Base-by-base conservation (phyloP, 352 stramenopile genomes). In the Phytopythium kandeliae region DNA sequence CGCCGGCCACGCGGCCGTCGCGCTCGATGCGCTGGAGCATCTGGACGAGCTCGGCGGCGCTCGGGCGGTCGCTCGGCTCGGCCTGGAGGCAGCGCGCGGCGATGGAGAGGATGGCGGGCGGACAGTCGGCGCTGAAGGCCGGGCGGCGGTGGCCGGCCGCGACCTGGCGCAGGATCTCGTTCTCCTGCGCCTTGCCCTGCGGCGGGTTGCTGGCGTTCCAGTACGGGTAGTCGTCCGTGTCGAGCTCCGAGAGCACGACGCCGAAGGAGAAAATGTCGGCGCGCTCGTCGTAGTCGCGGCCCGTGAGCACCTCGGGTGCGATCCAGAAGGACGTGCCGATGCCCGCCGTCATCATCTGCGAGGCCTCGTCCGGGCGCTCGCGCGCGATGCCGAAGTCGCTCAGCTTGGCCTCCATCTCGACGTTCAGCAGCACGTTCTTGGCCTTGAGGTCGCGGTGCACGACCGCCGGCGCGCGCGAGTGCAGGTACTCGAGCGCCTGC, bases 391-490 rank as follows among this genome's bases (percentile, higher is more conserved):
- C 78, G 66, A 92, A 92, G 52, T 91, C 80, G 35, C 73, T 91
- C 17, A 91, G 62, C 26, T 91, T 91, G 16, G 78, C 78, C 12
- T 85, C 63, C 54, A 79, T 67, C 10, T 76, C 60, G 11, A 53
- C 49, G 51, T 80, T 71, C 16, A 92, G 57, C 35, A 92, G 53
- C 44, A 92, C 72, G 43, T 92, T 92, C 61, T 83, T 89, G 22
- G 69, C 73, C 58, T 92, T 92, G 48, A 92, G 67, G 36, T 92
- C 82, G 28, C 82, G 77, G 37, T 92, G 82, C 57, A 92, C 88
- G 10, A 88, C 61, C 42, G 76, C 82, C 11, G 78, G 78, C 25
- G 62, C 67, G 17, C 74, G 55, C 36, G 79, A 85, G 57, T 91
- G 80, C 62, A 91, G 61, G 54, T 87, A 91, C 33, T 57, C 60